Base-by-base conservation (phyloP, 805 yeast species). In the Jamesozyma spencerorum region DNA sequence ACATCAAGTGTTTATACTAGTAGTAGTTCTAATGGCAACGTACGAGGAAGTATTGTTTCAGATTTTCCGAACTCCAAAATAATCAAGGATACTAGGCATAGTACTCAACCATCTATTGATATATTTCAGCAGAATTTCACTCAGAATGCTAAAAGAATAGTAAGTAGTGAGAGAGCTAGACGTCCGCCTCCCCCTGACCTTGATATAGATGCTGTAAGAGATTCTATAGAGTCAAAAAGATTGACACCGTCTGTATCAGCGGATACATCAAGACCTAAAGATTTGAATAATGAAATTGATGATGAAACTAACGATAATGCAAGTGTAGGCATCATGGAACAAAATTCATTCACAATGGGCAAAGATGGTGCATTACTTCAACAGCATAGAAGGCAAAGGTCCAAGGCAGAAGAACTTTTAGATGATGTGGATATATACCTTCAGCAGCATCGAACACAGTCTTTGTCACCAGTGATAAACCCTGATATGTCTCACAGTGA, bases 321-420 rank as follows among this genome's bases (percentile, higher is more conserved):
- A n/a, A n/a, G n/a, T n/a, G n/a, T n/a, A n/a, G n/a, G n/a, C n/a
- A n/a, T n/a, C n/a, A n/a, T n/a, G 4, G 29, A 11, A 39, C 17
- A 19, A 26, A 11, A 19, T n/a, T 10, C 26, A 22, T 7, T 22
- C 10, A 22, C 10, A 10, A 22, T 22, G 26, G 26, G 15, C 20
- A 11, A 3, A 26, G 4, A 6, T 22, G 7, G 5, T 18, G 17
- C 12, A 5, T 12, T 32, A 17, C 14, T 12, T 3, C 29, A 26
- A 10, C 34, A 37, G 13, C 64, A 60, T 38, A 41, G 48, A 34
- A 49, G 62, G 24, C 57, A 59, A 38, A 44, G 51, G 30, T 60
- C 65, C 4, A 57, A 60, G 32, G 58, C 63, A 13, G 65, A 62
- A 39, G 54, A 54, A 32, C 43, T 60, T 18, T 57, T 56, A 7